Conservation (phyloP, 805 yeast genomes). For the Debaryomyces tyrocola region DNA sequence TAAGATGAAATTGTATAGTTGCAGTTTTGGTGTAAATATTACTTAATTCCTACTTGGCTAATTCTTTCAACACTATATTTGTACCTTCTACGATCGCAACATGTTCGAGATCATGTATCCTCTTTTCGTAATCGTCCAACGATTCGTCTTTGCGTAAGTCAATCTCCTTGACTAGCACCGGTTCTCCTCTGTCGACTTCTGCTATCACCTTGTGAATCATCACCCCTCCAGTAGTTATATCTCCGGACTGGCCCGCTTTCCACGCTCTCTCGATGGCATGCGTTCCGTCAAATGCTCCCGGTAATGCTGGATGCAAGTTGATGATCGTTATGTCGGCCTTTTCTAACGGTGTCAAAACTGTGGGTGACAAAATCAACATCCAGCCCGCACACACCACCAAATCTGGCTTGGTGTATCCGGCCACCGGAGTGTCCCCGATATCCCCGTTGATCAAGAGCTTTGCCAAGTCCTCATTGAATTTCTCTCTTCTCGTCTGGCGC, state of each 20-base stretch:
- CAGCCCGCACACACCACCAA: slow-evolving; percentile 97
- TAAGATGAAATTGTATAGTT: background rate
- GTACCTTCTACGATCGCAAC: slow-evolving; percentile 93
- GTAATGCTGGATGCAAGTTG: slow-evolving; percentile 94
- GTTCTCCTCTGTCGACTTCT: slow-evolving; percentile 92
- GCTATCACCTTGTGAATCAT: slow-evolving; percentile 98
- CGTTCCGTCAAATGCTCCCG: slow-evolving; percentile 96
- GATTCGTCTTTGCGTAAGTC: slow-evolving; percentile 71
- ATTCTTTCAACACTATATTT: slow-evolving; percentile 50
- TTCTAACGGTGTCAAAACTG: slow-evolving; percentile 66
- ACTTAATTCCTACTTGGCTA: slow-evolving; percentile 8
- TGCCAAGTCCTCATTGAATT: slow-evolving; percentile 80
- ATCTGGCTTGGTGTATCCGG: slow-evolving; percentile 59
- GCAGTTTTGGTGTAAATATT: background rate
- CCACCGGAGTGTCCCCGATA: slow-evolving; percentile 28
- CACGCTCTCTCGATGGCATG: slow-evolving; percentile 96
- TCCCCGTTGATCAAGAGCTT: slow-evolving; percentile 55
- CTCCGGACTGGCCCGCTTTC: slow-evolving; percentile 89
- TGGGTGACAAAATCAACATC: slow-evolving; percentile 88
- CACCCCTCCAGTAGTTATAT: slow-evolving; percentile 76
- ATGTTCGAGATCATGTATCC: slow-evolving; percentile 86
- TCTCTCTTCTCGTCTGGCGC: slow-evolving; percentile 61
- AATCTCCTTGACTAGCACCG: slow-evolving; percentile 78
- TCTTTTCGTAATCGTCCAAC: slow-evolving; percentile 73
- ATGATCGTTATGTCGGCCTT: slow-evolving; percentile 71